Evolutionary conservation across 2,329 filamentous ascomycete genomes (phyloP).

Genomic region (Ramularia collo-cygni): DNA sequence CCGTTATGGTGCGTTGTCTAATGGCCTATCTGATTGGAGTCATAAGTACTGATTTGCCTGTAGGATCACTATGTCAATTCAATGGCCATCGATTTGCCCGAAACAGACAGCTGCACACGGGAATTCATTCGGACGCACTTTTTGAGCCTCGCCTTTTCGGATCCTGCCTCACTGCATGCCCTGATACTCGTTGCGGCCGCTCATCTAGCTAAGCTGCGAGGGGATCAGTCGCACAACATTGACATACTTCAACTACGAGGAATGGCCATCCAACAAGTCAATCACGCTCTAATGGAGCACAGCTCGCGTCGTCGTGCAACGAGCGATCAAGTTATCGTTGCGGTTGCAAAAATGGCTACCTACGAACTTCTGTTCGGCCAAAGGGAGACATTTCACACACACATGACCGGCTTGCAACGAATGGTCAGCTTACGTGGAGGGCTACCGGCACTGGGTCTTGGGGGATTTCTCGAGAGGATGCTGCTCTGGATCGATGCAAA

Average conservation of each 20-base stretch:
- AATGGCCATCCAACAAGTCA: constrained; percentile 41
- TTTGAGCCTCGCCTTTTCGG: constrained; percentile 38
- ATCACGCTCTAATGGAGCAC: constrained; percentile 32
- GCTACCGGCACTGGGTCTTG: constrained; percentile 36
- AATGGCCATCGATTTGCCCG: constrained; percentile 39
- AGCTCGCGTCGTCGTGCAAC: constrained; percentile 18
- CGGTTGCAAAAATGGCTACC: constrained; percentile 47
- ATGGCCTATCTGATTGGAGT: constrained; percentile 1
- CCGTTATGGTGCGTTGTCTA: constrained; percentile 21
- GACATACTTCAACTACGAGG: constrained; percentile 39
- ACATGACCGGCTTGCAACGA: constrained; percentile 42
- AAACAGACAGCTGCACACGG: constrained; percentile 33
- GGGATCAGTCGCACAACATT: constrained; percentile 26
- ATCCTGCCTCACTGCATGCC: constrained; percentile 35
- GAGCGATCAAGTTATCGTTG: constrained; percentile 41
- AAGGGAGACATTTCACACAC: constrained; percentile 36
- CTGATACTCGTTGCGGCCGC: constrained; percentile 38
- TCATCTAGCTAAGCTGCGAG: constrained; percentile 32
- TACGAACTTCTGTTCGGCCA: constrained; percentile 48
- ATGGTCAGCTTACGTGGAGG: constrained; percentile 43
- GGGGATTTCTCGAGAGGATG: constrained; percentile 42
- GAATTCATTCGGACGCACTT: constrained; percentile 34
- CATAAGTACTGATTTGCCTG: constrained; percentile 5
- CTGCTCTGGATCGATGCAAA: constrained; percentile 44
- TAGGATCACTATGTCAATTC: constrained; percentile 27